Evolutionary conservation across 1,284 basidiomycete species (phyloP).

Genomic region (Heterobasidion parviporum): DNA sequence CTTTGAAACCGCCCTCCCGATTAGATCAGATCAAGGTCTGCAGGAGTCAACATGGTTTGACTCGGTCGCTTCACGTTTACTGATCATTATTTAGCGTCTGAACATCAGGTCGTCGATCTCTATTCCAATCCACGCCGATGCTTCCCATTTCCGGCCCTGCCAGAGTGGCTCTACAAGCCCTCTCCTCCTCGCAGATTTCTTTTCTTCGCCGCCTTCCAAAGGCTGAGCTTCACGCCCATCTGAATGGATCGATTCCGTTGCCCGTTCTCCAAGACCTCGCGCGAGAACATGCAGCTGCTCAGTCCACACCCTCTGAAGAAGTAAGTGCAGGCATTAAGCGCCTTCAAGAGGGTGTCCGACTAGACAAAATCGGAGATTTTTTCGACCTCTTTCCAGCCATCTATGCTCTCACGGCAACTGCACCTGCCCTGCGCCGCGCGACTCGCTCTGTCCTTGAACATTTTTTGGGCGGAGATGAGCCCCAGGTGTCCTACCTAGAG

Average conservation of each 20-base stretch:
- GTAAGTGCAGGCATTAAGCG: constrained; percentile 37
- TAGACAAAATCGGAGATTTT: constrained; percentile 58
- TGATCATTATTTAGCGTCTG: too few relatives aligned
- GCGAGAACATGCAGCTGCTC: constrained; percentile 23
- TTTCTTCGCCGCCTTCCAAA: constrained; percentile 63
- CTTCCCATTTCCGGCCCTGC: constrained; percentile 20
- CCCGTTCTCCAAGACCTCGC: constrained; percentile 58
- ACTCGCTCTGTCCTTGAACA: constrained; percentile 53
- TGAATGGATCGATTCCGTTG: constrained; percentile 77
- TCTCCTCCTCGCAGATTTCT: constrained; percentile 38
- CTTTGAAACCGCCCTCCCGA: too few relatives aligned
- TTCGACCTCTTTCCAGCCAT: constrained; percentile 71
- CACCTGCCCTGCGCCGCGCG: constrained; percentile 39
- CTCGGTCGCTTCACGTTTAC: too few relatives aligned
- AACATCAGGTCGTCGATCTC: too few relatives aligned
- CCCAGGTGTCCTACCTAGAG: constrained; percentile 65
- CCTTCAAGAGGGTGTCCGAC: constrained; percentile 41
- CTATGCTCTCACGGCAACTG: constrained; percentile 63
- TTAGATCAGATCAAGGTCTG: too few relatives aligned
- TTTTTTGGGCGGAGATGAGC: constrained; percentile 45
- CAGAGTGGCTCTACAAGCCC: constrained; percentile 39
- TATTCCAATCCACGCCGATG: too few relatives aligned
- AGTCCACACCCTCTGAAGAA: constrained; percentile 12
- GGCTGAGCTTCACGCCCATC: constrained; percentile 76
- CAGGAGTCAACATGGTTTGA: too few relatives aligned